Evolutionary conservation across 192 early-diverging fungal genomes (phyloP).

Genomic region (Chytriomyces sp.): DNA sequence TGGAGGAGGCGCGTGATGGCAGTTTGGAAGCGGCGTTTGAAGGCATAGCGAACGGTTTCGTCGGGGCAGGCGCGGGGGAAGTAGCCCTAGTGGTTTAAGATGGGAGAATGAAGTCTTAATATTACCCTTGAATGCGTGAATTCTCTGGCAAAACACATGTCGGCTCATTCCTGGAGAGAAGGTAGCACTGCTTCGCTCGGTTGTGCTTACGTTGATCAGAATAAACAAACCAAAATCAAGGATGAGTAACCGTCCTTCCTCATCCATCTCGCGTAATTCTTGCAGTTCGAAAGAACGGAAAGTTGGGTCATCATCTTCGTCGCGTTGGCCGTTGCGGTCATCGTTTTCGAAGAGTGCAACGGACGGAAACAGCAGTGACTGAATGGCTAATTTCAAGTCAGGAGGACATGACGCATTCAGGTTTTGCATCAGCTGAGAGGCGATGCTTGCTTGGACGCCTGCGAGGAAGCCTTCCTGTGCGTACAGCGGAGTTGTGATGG

Average conservation of each 20-base stretch:
- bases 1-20: slow-evolving; percentile 23
- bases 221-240: slow-evolving; percentile 77
- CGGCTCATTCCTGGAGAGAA: not conserved
- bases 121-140: too few relatives aligned
- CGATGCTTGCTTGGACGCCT: slow-evolving; percentile 41
- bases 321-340: not conserved
- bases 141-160: too few relatives aligned
- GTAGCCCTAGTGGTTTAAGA: slow-evolving; percentile 17
- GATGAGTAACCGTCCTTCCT: slow-evolving; percentile 71
- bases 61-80: slow-evolving; percentile 26
- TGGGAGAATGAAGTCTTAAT: too few relatives aligned
- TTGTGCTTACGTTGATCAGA: slow-evolving; percentile 58
- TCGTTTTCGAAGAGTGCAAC: not conserved
- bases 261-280: slow-evolving; percentile 59
- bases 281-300: slow-evolving; percentile 15
- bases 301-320: not conserved
- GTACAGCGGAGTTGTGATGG: slow-evolving; percentile 48
- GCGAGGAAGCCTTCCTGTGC: slow-evolving; percentile 70
- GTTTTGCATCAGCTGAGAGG: too few relatives aligned
- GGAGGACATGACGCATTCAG: slow-evolving; percentile 14
- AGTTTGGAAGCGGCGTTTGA: slow-evolving; percentile 36
- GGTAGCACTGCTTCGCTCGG: not conserved
- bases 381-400: slow-evolving; percentile 34
- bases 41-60: slow-evolving; percentile 13
- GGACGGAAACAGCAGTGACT: slow-evolving; percentile 23